Evolutionary conservation across 352 stramenopile genomes (phyloP), one percentile per base, ranked within the genome.

Genomic region (Globisporangium acanthophoron): DNA sequence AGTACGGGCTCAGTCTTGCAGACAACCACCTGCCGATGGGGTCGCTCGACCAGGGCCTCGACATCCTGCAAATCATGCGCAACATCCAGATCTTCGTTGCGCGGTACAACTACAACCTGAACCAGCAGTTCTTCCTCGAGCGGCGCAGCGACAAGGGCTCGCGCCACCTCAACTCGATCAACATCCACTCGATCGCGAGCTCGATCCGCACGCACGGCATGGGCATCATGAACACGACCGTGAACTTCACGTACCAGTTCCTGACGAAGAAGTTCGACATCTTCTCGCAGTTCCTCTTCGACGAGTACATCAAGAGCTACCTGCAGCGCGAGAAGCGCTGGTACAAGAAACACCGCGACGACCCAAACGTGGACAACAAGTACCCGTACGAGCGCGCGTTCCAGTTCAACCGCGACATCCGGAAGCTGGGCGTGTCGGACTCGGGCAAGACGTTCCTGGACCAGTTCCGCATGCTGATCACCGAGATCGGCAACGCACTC

Each of bases 181-280:
- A 92, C 64, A 96, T 98, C 46, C 85, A 97, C 58, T 94, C 76
- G 50, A 92, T 98, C 54, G 74, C 85, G 16, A 90, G 81, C 53
- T 97, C 86, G 5, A 90, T 98, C 46, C 82, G 86, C 21, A 97
- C 96, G n/a, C 95, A 98, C 61, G 95, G 95, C 56, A 94, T 98
- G 76, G 95, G 95, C 39, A 97, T 98, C 64, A 84, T 98, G 68
- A 97, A 96, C 69, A 98, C 90, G 13, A 95, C 92, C 2, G 92
- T 98, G 24, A 98, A 98, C 73, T 97, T 97, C 56, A 97, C 91
- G 58, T 98, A 98, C 65, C 90, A 97, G 69, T 96, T 97, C 59
- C 72, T 98, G 58, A 87, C 85, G 7, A 90, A 94, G 54, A 96
- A 96, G 61, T 92, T 94, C 43, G 83, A 93, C 61, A 92, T 94